Conservation (phyloP, 768 basidiomycete species). For the Cyclocybe aegerita region DNA sequence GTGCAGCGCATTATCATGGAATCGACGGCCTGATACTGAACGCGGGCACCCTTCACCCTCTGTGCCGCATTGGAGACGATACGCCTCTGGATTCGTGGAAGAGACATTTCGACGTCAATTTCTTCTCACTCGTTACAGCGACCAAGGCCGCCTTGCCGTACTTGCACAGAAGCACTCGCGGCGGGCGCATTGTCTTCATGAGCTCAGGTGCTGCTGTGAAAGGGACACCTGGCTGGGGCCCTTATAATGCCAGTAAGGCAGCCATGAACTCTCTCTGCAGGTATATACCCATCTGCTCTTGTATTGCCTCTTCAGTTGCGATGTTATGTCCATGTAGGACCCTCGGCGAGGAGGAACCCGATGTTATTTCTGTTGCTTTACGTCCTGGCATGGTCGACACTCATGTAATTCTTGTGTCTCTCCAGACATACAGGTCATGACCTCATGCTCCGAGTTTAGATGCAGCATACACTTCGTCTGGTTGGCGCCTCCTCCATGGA, state of each 20-base stretch:
- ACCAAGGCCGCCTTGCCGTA: constrained; percentile 67
- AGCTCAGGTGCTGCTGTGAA: constrained; percentile 84
- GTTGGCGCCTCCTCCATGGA: constrained; percentile 55
- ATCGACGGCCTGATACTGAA: constrained; percentile 84
- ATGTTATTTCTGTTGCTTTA: constrained; percentile 70
- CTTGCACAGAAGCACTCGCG: constrained; percentile 55
- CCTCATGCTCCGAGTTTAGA: constrained; percentile 41
- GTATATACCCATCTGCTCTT: constrained; percentile 31
- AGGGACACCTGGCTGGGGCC: constrained; percentile 69
- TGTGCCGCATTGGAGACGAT: constrained; percentile 56
- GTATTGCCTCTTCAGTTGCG: not conserved
- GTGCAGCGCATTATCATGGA: constrained; percentile 51
- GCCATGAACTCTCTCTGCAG: constrained; percentile 86
- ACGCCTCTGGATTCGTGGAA: constrained; percentile 63
- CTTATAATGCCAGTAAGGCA: constrained; percentile 84
- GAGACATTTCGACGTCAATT: constrained; percentile 79
- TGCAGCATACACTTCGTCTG: constrained; percentile 62
- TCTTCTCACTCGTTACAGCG: constrained; percentile 79
- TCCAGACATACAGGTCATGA: not conserved
- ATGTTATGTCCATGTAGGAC: constrained; percentile 48
- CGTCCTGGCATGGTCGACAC: constrained; percentile 91
- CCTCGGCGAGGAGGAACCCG: constrained; percentile 80
- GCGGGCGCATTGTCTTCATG: constrained; percentile 75
- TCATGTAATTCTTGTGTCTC: constrained; percentile 43
- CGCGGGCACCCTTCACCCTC: constrained; percentile 75